These are phyloP conservation scores for Phytopythium sindhum DNA, from an alignment of 352 stramenopile genomes.

Conservation along the genomic window DNA sequence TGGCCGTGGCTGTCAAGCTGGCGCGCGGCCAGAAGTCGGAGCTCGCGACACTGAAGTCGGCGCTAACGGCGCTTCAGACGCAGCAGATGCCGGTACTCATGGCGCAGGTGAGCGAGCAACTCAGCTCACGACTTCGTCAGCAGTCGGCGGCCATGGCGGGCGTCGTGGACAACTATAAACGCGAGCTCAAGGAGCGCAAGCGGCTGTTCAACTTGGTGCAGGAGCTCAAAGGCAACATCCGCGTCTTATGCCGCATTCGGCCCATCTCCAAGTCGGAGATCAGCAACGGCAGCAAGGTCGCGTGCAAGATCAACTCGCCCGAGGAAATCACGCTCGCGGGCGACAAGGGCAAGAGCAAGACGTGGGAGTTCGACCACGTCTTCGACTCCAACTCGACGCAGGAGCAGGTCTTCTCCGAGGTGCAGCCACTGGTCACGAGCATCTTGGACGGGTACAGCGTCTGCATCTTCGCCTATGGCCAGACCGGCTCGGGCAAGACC, in stretches of 20 bases:
- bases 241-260: constrained; percentile 95
- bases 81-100: constrained; percentile 54
- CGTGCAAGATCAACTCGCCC: constrained; percentile 71
- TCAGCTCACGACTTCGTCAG: constrained; percentile 63
- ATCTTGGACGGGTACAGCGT: constrained; percentile 87
- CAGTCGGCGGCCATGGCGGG: constrained; percentile 78
- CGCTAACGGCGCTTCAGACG: constrained; percentile 40
- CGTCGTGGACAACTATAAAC: constrained; percentile 88
- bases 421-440: constrained; percentile 77
- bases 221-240: constrained; percentile 96
- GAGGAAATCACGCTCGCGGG: constrained; percentile 78
- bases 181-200: constrained; percentile 86
- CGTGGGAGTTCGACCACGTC: constrained; percentile 83
- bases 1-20: constrained; percentile 37
- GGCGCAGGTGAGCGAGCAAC: constrained; percentile 74
- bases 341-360: constrained; percentile 86
- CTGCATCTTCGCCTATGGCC: constrained; percentile 90
- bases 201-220: constrained; percentile 96
- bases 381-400: constrained; percentile 78
- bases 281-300: constrained; percentile 67
- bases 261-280: constrained; percentile 86
- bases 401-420: constrained; percentile 74
- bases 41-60: constrained; percentile 42
- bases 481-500: constrained; percentile 87
- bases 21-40: constrained; percentile 57